Conservation (phyloP, 352 stramenopile genomes). For the Globisporangium okanoganense region DNA sequence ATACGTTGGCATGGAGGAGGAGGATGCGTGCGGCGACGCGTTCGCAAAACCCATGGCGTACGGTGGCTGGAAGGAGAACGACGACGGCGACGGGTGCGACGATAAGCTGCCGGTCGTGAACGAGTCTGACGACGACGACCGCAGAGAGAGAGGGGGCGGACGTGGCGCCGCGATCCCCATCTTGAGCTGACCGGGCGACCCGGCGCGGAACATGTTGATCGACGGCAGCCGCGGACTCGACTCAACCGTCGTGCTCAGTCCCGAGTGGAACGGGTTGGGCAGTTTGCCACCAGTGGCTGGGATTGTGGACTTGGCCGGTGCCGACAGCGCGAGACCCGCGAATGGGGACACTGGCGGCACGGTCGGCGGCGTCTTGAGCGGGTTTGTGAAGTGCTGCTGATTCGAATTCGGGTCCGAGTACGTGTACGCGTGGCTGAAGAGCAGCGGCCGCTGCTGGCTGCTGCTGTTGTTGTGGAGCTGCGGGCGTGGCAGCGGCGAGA, state of each 20-base stretch:
- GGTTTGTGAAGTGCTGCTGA: constrained; percentile 25
- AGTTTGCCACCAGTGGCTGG: constrained; percentile 20
- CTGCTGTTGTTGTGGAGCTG: constrained; percentile 29
- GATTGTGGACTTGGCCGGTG: constrained; percentile 44
- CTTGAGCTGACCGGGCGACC: constrained; percentile 61
- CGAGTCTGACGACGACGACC: constrained; percentile 50
- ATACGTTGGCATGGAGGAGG: constrained; percentile 32
- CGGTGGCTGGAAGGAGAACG: constrained; percentile 43
- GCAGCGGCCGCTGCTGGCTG: constrained; percentile 22
- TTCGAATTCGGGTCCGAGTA: constrained; percentile 53
- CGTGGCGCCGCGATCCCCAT: constrained; percentile 51
- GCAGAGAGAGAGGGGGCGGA: constrained; percentile 53
- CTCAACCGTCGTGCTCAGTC: constrained; percentile 42
- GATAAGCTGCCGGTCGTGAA: constrained; percentile 36
- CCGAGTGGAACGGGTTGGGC: constrained; percentile 50
- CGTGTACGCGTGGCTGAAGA: constrained; percentile 51
- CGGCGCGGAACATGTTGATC: constrained; percentile 62
- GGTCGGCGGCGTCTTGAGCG: constrained; percentile 42
- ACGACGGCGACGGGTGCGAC: constrained; percentile 20
- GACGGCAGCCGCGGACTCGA: constrained; percentile 63
- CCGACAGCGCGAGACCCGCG: constrained; percentile 64
- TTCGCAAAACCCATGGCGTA: constrained; percentile 18
- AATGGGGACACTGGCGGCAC: constrained; percentile 66
- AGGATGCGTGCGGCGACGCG: constrained; percentile 23
- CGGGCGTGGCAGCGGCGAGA: constrained; percentile 41